Evolutionary conservation across 345 rosid species (phyloP), one percentile per base, ranked within the genome.

Genomic region (Eucalyptus caleyi): DNA sequence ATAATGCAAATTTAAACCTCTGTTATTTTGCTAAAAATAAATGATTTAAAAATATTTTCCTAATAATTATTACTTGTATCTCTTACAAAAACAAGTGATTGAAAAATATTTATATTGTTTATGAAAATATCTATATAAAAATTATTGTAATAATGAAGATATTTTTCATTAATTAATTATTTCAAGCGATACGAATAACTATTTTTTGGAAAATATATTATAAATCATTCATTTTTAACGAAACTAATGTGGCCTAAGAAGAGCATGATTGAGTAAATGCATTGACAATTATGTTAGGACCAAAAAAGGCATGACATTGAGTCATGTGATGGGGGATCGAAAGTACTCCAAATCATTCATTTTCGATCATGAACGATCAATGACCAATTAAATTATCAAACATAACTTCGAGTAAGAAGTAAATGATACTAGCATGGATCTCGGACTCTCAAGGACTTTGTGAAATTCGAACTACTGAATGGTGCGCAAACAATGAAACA

Each of bases 161-260:
- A 53, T 19, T 19, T 53, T 51, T 53, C 2, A 53, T 53, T 53
- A 8, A 53, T 53, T 19, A 21, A 53, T 53, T 8, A 19, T 53
- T 53, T 19, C 1, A 53, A 53, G 2, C 0, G 11, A 19, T 8
- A 19, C 0, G 8, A 53, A 0, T 19, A 5, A 2, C 0, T 1
- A 53, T 21, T 8, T 53, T 53, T 53, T 53, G 1, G 0, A 53
- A 19, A 53, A 53, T 19, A 19, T 53, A 53, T 53, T 53, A 0
- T 53, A 19, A 53, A 21, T 19, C 0, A 53, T 53, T 53, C 1
- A 53, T 53, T 53, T 53, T 53, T 0, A 0, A 0, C 2, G 1
- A 21, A 53, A 53, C 0, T 53, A 53, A 53, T 0, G 26, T 0
- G 0, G 0, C 59, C 11, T 53, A 53, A 21, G 59, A 60, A 59